A percentile compares a stretch with the other conserved stretches of the same genome.
phyloP scores from a whole-genome alignment of 1,284 basidiomycete genomes.

The Grifola frondosa region DNA sequence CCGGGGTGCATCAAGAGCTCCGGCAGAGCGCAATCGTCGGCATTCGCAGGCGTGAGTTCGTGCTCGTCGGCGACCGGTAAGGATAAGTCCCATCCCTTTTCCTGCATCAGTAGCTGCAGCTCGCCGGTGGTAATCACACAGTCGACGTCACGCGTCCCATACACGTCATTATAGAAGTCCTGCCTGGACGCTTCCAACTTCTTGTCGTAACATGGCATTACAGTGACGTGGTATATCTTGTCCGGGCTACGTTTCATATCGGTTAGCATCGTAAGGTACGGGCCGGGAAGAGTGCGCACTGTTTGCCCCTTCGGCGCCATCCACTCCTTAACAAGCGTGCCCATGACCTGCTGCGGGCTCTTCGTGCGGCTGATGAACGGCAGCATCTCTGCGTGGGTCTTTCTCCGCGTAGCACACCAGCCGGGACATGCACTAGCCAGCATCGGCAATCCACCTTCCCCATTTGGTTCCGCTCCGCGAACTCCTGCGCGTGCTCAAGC shows the following conservation, averaged over 20 bases:
- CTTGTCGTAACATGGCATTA: slow-evolving; percentile 99
- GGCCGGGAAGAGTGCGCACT: slow-evolving; percentile 43
- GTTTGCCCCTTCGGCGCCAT: slow-evolving; percentile 60
- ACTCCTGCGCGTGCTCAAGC: slow-evolving; percentile 82
- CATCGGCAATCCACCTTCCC: slow-evolving; percentile 68
- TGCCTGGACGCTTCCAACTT: slow-evolving; percentile 95
- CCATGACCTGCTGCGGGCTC: slow-evolving; percentile 94
- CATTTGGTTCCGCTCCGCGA: slow-evolving; percentile 64
- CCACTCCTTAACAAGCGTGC: slow-evolving; percentile 89
- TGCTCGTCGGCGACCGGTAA: slow-evolving; percentile 50
- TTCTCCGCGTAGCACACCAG: slow-evolving; percentile 99
- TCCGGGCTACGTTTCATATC: slow-evolving; percentile 57
- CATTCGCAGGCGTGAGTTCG: slow-evolving; percentile 21
- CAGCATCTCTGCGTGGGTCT: slow-evolving; percentile 92
- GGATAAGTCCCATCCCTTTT: slow-evolving; percentile 80
- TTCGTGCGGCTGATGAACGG: slow-evolving; percentile 88
- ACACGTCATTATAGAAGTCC: slow-evolving; percentile 83
- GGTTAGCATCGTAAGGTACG: background rate
- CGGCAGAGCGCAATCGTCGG: slow-evolving; percentile 46
- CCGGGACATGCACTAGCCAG: slow-evolving; percentile 96
- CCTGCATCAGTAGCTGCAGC: slow-evolving; percentile 82
- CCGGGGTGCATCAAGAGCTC: slow-evolving; percentile 80
- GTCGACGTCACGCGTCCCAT: slow-evolving; percentile 89
- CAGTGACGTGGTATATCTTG: slow-evolving; percentile 91
- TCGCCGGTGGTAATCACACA: slow-evolving; percentile 98